Evolutionary conservation across 2,329 filamentous ascomycete genomes (phyloP).

Genomic region (Chaetomiaceae sp.): DNA sequence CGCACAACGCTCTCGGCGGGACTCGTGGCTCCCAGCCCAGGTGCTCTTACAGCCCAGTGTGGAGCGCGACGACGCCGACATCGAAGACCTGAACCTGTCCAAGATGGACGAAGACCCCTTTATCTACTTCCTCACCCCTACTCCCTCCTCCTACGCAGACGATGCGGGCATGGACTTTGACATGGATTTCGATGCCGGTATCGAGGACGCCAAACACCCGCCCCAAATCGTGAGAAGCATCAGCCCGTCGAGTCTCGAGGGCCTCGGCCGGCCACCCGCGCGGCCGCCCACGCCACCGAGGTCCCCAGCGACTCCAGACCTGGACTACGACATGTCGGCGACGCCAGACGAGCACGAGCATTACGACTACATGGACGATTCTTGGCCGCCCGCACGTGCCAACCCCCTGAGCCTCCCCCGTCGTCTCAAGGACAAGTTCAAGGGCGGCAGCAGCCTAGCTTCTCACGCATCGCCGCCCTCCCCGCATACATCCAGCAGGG

Average conservation of each 20-base stretch:
- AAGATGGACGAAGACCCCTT: constrained; percentile 50
- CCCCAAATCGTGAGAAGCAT: constrained; percentile 49
- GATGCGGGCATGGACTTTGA: constrained; percentile 37
- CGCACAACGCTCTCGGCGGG: constrained; percentile 35
- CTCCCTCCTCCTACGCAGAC: constrained; percentile 36
- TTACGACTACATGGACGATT: constrained; percentile 38
- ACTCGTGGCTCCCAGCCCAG: constrained; percentile 52
- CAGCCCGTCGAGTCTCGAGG: constrained; percentile 53
- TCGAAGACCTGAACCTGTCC: constrained; percentile 38
- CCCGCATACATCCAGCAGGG: constrained; percentile 2
- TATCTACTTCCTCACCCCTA: constrained; percentile 53
- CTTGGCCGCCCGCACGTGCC: constrained; percentile 39
- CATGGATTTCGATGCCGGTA: constrained; percentile 53
- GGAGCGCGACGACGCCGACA: constrained; percentile 41
- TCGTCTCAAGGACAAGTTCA: constrained; percentile 37
- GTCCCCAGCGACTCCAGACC: constrained; percentile 35
- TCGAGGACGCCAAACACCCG: constrained; percentile 47
- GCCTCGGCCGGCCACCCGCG: constrained; percentile 43
- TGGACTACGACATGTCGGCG: constrained; percentile 41
- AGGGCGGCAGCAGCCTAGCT: constrained; percentile 29
- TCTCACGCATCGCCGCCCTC: too few species aligned
- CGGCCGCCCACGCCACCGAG: constrained; percentile 38
- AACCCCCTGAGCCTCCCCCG: constrained; percentile 36
- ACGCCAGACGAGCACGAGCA: constrained; percentile 41
- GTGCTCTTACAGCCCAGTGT: constrained; percentile 42